A percentile compares a stretch with the other conserved stretches of the same genome.
These are phyloP conservation scores for Ogataea paradorogensis DNA, from an alignment of 805 yeast species.

Conservation along the genomic window DNA sequence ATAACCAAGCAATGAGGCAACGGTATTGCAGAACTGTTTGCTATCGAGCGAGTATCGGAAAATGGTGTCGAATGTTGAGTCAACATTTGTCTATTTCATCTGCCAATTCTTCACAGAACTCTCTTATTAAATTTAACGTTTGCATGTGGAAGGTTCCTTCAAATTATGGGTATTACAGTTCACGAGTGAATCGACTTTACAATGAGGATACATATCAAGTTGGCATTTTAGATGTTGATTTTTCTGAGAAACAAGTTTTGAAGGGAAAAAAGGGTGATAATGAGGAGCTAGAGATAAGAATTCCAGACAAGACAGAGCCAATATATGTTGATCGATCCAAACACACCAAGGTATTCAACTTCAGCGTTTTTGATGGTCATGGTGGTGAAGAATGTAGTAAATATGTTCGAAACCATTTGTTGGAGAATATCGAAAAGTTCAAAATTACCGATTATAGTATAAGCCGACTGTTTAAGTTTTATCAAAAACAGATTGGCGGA, in stretches of 20 bases:
- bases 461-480: constrained; percentile 48
- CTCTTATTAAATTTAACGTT: constrained; percentile 41
- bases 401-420: constrained; percentile 54
- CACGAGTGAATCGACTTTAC: constrained; percentile 68
- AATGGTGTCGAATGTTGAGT: constrained; percentile 13
- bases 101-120: constrained; percentile 17
- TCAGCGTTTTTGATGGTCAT: constrained; percentile 89
- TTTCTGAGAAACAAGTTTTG: constrained; percentile 11
- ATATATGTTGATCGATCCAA: constrained; percentile 11
- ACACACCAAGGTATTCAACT: constrained; percentile 51
- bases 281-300: constrained; percentile 15
- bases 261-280: constrained; percentile 1
- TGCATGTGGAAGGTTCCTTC: constrained; percentile 63
- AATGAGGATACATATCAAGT: constrained; percentile 84
- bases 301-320: constrained; percentile 18
- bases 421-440: constrained; percentile 47
- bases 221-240: constrained; percentile 34
- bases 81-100: constrained; percentile 30
- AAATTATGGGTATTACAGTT: constrained; percentile 74
- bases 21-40: not conserved
- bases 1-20: not conserved
- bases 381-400: constrained; percentile 79
- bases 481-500: constrained; percentile 62
- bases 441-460: constrained; percentile 34
- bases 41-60: not conserved